These are phyloP conservation scores for Geoglossum glabrum DNA, from an alignment of 495 filamentous ascomycete genomes.

Conservation along the genomic window DNA sequence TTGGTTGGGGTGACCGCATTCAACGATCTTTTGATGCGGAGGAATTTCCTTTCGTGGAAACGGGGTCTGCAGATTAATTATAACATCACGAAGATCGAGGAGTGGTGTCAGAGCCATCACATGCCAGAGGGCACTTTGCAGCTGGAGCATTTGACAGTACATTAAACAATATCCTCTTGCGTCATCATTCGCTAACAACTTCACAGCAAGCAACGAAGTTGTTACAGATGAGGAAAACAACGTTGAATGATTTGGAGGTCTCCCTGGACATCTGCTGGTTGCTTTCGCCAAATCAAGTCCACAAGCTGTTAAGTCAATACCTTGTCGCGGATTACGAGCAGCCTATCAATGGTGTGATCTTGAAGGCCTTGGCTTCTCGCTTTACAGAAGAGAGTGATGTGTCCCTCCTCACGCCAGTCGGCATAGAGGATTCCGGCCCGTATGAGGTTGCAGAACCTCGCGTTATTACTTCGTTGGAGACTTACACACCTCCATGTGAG, in stretches of 20 bases:
- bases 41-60: conserved; percentile 99
- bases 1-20: conserved; percentile 97
- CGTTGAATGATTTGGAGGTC: conserved; percentile 96
- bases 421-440: conserved; percentile 97
- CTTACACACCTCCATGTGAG: conserved; percentile 89
- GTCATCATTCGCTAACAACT: conserved; percentile 8
- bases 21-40: conserved; percentile 92
- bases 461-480: conserved; percentile 89
- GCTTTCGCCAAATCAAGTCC: conserved; percentile 97
- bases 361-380: conserved; percentile 94
- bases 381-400: conserved; percentile 98
- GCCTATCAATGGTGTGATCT: conserved; percentile 98
- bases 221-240: conserved; percentile 95
- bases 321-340: conserved; percentile 98
- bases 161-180: conserved; percentile 3
- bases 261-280: conserved; percentile 99
- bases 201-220: conserved; percentile 90
- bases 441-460: conserved; percentile 97
- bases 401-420: conserved; percentile 73
- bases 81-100: conserved; percentile 97
- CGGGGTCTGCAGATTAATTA: conserved; percentile 99
- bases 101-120: conserved; percentile 99
- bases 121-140: conserved; percentile 98
- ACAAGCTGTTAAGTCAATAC: conserved; percentile 97
- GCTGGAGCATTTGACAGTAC: conserved; percentile 93